phyloP scores from a whole-genome alignment of 176 grass and related monocot genomes.

The Zoysia japonica region DNA sequence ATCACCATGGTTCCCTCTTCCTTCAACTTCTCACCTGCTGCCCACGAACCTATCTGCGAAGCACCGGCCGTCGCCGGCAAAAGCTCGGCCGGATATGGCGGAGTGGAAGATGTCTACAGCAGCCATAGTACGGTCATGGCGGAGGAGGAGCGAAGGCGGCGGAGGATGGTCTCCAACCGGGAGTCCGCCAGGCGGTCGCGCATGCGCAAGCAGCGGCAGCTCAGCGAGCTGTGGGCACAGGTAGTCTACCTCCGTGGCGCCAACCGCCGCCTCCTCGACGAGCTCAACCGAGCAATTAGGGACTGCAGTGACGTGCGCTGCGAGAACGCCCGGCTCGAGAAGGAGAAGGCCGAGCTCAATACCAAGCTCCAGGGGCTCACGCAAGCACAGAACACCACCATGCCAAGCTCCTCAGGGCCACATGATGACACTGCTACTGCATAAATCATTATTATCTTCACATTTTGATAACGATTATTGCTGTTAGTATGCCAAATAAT shows the following conservation, averaged over 20 bases:
- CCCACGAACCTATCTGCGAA: slow-evolving; percentile 47
- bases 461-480: slow-evolving; percentile 35
- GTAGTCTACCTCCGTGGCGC: slow-evolving; percentile 57
- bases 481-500: slow-evolving; percentile 48
- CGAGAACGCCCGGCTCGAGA: slow-evolving; percentile 58
- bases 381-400: slow-evolving; percentile 30
- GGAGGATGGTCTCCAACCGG: slow-evolving; percentile 93
- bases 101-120: slow-evolving; percentile 32
- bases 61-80: slow-evolving; percentile 13
- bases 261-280: slow-evolving; percentile 73
- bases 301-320: slow-evolving; percentile 37
- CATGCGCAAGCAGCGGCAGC: slow-evolving; percentile 90
- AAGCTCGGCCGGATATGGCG: slow-evolving; percentile 37
- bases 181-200: slow-evolving; percentile 89
- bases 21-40: slow-evolving; percentile 49
- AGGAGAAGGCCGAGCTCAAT: slow-evolving; percentile 55
- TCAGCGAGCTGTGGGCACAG: slow-evolving; percentile 68
- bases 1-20: slow-evolving; percentile 32
- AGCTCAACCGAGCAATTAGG: slow-evolving; percentile 69
- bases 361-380: slow-evolving; percentile 56
- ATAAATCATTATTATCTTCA: slow-evolving; percentile 45
- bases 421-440: slow-evolving; percentile 7
- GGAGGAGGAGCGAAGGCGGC: slow-evolving; percentile 62
- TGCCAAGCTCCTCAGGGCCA: slow-evolving; percentile 30
- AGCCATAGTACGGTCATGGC: slow-evolving; percentile 18